Percentiles rank a stretch among this genome's conserved stretches.
Evolutionary conservation across 2,329 filamentous ascomycete genomes (phyloP).

Genomic region (Monilinia fructicola): DNA sequence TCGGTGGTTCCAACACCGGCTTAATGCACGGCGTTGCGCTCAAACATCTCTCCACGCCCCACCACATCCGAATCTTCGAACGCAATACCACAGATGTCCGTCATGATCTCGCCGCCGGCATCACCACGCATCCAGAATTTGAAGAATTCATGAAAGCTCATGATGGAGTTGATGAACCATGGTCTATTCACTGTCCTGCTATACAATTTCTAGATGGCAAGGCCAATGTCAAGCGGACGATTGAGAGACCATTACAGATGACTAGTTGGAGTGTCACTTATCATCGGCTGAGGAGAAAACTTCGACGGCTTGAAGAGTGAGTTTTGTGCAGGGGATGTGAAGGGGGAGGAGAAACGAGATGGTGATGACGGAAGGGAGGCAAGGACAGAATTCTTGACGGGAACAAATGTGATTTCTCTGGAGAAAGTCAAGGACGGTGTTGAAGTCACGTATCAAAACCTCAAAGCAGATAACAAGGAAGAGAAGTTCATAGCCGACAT

Average conservation of each 20-base stretch:
- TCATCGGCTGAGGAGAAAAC: conserved; percentile 27
- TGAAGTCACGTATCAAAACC: conserved; percentile 15
- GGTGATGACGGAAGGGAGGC: background rate
- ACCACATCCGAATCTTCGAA: conserved; percentile 30
- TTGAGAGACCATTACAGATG: conserved; percentile 12
- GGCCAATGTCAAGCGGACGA: conserved; percentile 23
- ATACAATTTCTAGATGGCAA: conserved; percentile 26
- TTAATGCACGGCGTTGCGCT: conserved; percentile 30
- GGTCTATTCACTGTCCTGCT: conserved; percentile 12
- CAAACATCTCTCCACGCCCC: conserved; percentile 19
- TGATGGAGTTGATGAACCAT: conserved; percentile 8
- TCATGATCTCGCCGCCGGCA: conserved; percentile 29
- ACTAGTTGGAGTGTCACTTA: conserved; percentile 32
- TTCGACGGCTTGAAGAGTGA: conserved; percentile 31
- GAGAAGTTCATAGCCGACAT: conserved; percentile 25
- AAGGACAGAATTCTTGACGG: background rate
- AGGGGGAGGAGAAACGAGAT: background rate
- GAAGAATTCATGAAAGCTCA: conserved; percentile 13
- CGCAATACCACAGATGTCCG: conserved; percentile 20
- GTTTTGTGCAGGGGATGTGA: conserved; percentile 10
- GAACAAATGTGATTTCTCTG: background rate
- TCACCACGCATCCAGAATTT: conserved; percentile 26
- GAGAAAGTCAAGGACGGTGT: background rate
- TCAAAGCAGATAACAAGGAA: conserved; percentile 1
- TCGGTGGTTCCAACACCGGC: conserved; percentile 31